Evolutionary conservation across 2,329 filamentous ascomycete genomes (phyloP).

Genomic region (Coniochaeta pulveracea): DNA sequence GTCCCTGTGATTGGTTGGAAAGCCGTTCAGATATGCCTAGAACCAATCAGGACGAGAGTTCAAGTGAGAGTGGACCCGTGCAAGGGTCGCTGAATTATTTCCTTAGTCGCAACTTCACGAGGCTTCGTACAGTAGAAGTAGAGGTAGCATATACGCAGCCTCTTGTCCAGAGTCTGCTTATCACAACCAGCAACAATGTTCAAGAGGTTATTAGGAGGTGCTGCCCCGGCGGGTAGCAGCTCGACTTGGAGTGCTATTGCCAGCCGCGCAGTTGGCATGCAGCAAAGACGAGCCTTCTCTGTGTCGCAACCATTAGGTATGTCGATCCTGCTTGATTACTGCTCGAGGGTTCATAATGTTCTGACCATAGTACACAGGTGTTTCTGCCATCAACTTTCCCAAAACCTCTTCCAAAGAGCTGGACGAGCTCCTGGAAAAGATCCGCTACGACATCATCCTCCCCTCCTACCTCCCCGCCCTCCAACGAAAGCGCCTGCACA

Average conservation of each 20-base stretch:
- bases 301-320: slow-evolving; percentile 2
- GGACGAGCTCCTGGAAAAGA: slow-evolving; percentile 35
- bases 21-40: too few species aligned
- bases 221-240: slow-evolving; percentile 1
- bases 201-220: slow-evolving; percentile 1
- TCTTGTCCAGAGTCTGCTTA: too few species aligned
- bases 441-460: slow-evolving; percentile 49
- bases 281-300: slow-evolving; percentile 2
- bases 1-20: too few species aligned
- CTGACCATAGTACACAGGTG: slow-evolving; percentile 9
- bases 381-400: slow-evolving; percentile 31
- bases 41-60: too few species aligned
- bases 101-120: too few species aligned
- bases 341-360: too few species aligned
- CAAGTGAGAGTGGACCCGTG: too few species aligned
- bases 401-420: slow-evolving; percentile 41
- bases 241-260: background rate
- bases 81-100: too few species aligned
- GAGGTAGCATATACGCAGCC: too few species aligned
- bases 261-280: background rate
- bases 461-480: slow-evolving; percentile 43
- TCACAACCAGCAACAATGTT: background rate
- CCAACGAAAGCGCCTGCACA: slow-evolving; percentile 43
- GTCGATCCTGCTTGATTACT: background rate
- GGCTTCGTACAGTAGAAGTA: too few species aligned